Evolutionary conservation across 192 early-diverging fungal genomes (phyloP), one percentile per base, ranked within the genome.

Genomic region (Entophlyctis luteolus): DNA sequence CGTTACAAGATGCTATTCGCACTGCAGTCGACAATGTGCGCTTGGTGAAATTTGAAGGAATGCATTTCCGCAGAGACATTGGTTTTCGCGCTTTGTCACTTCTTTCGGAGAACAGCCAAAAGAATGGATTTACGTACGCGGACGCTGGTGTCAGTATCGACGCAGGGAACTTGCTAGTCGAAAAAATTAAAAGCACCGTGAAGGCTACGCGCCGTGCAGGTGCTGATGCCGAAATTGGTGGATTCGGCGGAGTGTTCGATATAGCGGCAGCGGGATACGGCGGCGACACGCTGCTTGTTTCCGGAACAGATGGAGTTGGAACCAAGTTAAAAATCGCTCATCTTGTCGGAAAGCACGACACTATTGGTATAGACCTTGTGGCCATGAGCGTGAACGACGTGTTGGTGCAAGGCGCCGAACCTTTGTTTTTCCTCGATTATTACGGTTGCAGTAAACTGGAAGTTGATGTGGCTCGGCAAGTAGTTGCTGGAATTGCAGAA

Each of bases 371-470:
- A 70, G 97, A 99, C 74, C 82, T 98, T 39, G 97, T 99, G 37
- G 97, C 97, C 4, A 99, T 99, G 97, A 95, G 89, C 72, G 97
- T 98, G 65, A 99, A 99, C 79, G 97, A 99, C 71, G 80, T 99
- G 48, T 81, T 99, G 39, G 97, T 98, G 25, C 97, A 99, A 78
- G 97, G 97, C 38, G 97, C 96, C 4, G 97, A 99, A 78, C 96
- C 97, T 8, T 77, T 99, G 33, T 94, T 95, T 81, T 99, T 99
- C 81, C 82, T 98, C 55, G 97, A 99, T 82, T 99, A 99, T 77
- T 99, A 91, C 80, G 97, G 96, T 12, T 92, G 91, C 65, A 87
- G 90, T 37, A 92, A 93, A 63, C 86, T 99, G 52, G 92, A 98
- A 52, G 91, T 98, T 0, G 87, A 90, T 69, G 91, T 94, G 16